These are phyloP conservation scores for Setomelanomma holmii DNA, from an alignment of 2,329 filamentous ascomycete genomes.

Conservation along the genomic window DNA sequence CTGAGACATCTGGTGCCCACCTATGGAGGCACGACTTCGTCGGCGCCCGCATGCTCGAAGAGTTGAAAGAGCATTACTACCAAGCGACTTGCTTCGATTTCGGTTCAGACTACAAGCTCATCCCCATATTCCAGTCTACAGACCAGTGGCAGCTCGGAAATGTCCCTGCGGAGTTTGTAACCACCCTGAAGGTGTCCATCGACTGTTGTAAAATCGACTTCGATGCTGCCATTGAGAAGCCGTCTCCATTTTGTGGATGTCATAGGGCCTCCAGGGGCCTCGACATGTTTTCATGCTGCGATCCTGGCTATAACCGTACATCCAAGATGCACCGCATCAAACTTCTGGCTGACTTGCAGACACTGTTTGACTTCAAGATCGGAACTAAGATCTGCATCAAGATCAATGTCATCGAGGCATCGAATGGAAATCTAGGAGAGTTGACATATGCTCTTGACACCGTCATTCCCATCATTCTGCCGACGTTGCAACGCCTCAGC, in stretches of 20 bases:
- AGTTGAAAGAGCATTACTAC: constrained; percentile 3
- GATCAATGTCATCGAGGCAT: neutral
- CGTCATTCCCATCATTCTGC: neutral
- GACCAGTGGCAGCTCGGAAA: constrained; percentile 2
- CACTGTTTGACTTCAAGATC: constrained; percentile 1
- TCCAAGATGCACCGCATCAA: too few species aligned
- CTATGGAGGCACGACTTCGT: neutral
- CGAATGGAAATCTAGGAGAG: neutral
- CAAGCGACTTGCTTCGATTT: neutral
- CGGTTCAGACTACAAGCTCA: neutral
- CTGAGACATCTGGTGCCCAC: too few species aligned
- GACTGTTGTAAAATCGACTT: too few species aligned
- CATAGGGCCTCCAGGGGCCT: too few species aligned
- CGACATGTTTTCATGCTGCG: too few species aligned
- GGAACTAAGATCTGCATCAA: neutral
- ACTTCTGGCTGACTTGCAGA: neutral
- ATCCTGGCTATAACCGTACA: too few species aligned
- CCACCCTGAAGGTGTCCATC: neutral
- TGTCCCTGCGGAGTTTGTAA: neutral
- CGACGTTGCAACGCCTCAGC: neutral
- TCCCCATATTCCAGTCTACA: neutral
- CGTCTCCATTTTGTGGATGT: too few species aligned
- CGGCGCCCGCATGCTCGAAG: neutral
- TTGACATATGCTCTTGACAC: neutral
- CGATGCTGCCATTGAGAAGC: too few species aligned